phyloP scores from a whole-genome alignment of 2,329 filamentous ascomycete species.

The Penicillium sp. region DNA sequence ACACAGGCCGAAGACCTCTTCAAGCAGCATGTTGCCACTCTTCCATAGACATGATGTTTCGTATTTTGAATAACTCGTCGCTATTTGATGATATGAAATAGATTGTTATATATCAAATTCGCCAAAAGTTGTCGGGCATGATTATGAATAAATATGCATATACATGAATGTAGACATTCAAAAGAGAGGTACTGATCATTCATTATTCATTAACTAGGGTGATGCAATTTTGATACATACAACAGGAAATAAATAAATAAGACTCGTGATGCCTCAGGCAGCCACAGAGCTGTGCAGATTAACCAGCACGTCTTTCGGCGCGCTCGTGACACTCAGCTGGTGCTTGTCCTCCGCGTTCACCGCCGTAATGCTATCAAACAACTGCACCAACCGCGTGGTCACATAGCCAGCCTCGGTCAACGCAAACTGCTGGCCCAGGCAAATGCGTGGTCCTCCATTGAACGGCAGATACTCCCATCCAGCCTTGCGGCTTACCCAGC shows the following conservation, averaged over 20 bases:
- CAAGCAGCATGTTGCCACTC: constrained; percentile 69
- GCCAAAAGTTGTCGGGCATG: not conserved
- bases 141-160: not conserved
- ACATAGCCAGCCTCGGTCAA: constrained; percentile 9
- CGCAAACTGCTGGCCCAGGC: constrained; percentile 21
- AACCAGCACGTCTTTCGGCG: constrained; percentile 2
- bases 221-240: not conserved
- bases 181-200: not conserved
- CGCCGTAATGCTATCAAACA: constrained; percentile 3
- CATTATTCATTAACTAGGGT: not conserved
- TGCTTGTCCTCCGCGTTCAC: not conserved
- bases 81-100: too few relatives aligned
- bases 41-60: too few relatives aligned
- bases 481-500: constrained; percentile 47
- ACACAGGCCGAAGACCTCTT: constrained; percentile 78
- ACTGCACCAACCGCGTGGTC: constrained; percentile 5
- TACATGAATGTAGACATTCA: not conserved
- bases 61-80: too few relatives aligned
- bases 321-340: constrained; percentile 6
- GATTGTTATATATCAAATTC: not conserved
- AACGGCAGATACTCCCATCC: constrained; percentile 39
- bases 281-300: not conserved
- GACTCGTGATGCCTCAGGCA: not conserved
- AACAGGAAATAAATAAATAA: too few relatives aligned
- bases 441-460: constrained; percentile 24